phyloP scores from a whole-genome alignment of 176 grass and related monocot species.

The Pontederia crassipes region DNA sequence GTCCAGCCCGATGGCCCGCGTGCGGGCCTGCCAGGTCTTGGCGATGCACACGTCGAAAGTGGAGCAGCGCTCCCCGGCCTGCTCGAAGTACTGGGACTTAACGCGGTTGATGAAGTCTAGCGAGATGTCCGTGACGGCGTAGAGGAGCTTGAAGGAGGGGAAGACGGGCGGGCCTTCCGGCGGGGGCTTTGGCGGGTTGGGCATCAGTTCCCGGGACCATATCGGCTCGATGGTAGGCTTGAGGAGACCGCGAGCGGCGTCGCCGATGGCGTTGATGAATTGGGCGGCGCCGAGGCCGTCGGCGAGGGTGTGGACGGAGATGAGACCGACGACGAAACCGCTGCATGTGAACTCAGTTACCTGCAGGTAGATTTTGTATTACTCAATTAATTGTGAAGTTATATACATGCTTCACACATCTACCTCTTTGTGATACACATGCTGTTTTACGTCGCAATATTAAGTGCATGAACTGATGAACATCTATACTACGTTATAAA shows the following conservation, averaged over 20 bases:
- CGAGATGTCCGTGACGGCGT: constrained; percentile 37
- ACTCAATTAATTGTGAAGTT: background rate
- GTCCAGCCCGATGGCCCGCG: constrained; percentile 34
- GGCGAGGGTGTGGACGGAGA: constrained; percentile 72
- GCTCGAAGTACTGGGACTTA: constrained; percentile 43
- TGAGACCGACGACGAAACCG: constrained; percentile 65
- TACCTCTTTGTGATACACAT: background rate
- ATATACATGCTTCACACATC: background rate
- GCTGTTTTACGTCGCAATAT: too few species aligned
- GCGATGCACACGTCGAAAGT: constrained; percentile 75
- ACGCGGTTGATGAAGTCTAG: constrained; percentile 26
- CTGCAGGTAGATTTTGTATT: constrained; percentile 13
- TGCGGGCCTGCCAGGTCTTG: constrained; percentile 61
- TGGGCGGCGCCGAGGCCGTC: constrained; percentile 77
- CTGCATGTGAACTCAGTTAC: constrained; percentile 83
- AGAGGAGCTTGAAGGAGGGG: constrained; percentile 29
- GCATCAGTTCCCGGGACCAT: constrained; percentile 55
- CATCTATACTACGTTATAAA: too few species aligned
- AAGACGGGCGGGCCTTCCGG: constrained; percentile 28
- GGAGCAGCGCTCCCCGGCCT: constrained; percentile 57
- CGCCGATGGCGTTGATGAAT: constrained; percentile 71
- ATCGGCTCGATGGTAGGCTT: constrained; percentile 34
- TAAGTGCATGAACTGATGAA: too few species aligned
- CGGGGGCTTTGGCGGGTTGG: constrained; percentile 50
- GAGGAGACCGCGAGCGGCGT: constrained; percentile 32